phyloP scores from a whole-genome alignment of 2,329 filamentous ascomycete genomes.

The Hyphodiscus sp. region DNA sequence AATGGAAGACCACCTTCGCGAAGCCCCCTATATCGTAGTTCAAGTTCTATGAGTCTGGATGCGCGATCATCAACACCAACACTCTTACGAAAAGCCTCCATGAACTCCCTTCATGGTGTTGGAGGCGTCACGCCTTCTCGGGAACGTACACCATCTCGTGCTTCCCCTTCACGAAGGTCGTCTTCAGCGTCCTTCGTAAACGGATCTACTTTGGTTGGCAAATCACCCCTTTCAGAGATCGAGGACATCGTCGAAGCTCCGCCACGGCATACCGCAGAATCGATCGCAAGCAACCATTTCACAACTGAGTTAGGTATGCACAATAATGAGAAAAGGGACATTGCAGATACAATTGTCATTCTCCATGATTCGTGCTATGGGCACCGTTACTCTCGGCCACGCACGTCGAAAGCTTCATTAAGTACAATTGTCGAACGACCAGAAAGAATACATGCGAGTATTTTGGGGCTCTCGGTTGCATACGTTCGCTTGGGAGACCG shows the following conservation, averaged over 20 bases:
- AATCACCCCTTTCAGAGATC: constrained; percentile 33
- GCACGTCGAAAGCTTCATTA: constrained; percentile 64
- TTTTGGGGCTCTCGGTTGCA: constrained; percentile 75
- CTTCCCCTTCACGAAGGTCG: constrained; percentile 34
- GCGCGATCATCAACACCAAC: constrained; percentile 36
- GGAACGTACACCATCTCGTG: constrained; percentile 2
- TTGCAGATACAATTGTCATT: constrained; percentile 68
- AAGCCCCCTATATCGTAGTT: constrained; percentile 31
- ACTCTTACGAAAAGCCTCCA: constrained; percentile 36
- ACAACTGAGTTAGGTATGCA: constrained; percentile 28
- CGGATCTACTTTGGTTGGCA: constrained; percentile 31
- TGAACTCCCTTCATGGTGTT: constrained; percentile 35
- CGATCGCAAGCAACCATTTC: constrained; percentile 31
- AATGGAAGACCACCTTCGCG: constrained; percentile 22
- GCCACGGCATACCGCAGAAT: constrained; percentile 42
- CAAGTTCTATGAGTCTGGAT: constrained; percentile 38
- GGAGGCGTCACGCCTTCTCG: constrained; percentile 32
- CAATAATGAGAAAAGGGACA: constrained; percentile 17
- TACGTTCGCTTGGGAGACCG: constrained; percentile 86
- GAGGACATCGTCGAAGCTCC: constrained; percentile 29
- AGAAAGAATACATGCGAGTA: constrained; percentile 78
- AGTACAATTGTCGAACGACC: constrained; percentile 87
- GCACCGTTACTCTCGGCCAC: constrained; percentile 81
- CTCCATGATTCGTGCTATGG: constrained; percentile 93
- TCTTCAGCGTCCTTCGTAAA: constrained; percentile 37